phyloP scores from a whole-genome alignment of 192 early-diverging fungal genomes.

The Obelidium mucronatum region DNA sequence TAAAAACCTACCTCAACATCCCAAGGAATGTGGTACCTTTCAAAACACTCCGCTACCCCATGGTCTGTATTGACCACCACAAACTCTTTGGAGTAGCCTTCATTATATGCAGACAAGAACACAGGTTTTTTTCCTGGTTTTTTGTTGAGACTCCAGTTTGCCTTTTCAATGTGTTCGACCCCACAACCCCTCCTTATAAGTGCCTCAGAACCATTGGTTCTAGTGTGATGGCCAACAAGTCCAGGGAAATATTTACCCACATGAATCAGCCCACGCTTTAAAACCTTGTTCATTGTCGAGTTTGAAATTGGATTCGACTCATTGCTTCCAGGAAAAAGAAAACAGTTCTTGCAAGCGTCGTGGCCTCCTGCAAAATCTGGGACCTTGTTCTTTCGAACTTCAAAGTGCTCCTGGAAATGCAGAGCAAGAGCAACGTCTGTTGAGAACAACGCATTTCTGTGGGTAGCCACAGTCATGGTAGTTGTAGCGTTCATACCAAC shows the following conservation, averaged over 20 bases:
- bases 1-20: background rate
- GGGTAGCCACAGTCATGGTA: background rate
- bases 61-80: background rate
- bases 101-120: background rate
- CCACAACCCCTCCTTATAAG: background rate
- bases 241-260: background rate
- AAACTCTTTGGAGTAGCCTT: background rate
- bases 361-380: background rate
- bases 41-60: background rate
- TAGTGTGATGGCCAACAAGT: background rate
- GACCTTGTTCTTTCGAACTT: background rate
- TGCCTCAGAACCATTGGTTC: background rate
- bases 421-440: background rate
- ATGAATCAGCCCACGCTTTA: background rate
- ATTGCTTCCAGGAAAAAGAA: background rate
- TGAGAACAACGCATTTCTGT: background rate
- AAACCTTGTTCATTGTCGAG: background rate
- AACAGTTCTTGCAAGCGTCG: background rate
- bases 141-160: background rate
- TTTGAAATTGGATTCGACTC: background rate
- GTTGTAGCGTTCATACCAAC: background rate
- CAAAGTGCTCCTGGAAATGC: background rate
- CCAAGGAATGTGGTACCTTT: background rate
- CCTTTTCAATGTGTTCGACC: background rate
- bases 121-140: background rate